phyloP scores from a whole-genome alignment of 257 asterid species.

The Solanum bulbocastanum region DNA sequence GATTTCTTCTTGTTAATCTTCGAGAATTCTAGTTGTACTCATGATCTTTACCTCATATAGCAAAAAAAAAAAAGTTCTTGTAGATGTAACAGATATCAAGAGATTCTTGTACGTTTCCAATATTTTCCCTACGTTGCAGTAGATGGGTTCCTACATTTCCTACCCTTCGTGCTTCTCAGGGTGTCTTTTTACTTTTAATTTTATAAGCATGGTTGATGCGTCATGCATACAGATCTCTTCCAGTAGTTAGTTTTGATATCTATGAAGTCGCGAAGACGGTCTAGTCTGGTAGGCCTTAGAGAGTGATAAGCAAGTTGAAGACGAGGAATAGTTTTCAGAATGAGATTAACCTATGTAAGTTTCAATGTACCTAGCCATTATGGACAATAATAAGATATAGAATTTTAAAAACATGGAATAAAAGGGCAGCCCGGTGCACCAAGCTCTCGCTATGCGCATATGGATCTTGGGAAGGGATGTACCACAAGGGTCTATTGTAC shows the following conservation, averaged over 20 bases:
- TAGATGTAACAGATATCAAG: not conserved
- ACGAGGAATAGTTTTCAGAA: not conserved
- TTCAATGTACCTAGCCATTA: not conserved
- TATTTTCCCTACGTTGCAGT: not conserved
- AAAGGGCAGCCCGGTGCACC: not conserved
- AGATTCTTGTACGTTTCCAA: not conserved
- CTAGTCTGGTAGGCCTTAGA: not conserved
- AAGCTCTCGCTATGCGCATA: too few species aligned
- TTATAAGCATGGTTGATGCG: not conserved
- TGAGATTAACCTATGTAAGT: not conserved
- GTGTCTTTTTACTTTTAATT: not conserved
- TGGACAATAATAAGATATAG: not conserved
- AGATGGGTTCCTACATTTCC: not conserved
- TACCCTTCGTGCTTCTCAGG: not conserved
- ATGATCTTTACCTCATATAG: not conserved
- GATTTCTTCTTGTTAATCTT: not conserved
- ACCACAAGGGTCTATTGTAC: not conserved
- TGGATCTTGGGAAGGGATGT: not conserved
- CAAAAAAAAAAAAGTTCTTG: not conserved
- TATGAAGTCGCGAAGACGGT: not conserved
- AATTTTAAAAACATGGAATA: not conserved
- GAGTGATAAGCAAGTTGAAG: not conserved
- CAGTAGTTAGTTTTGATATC: not conserved
- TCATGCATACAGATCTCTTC: not conserved
- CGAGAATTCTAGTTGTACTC: not conserved